Evolutionary conservation across 768 basidiomycete species (phyloP).

Genomic region (Udeniomyces megalosporus): DNA sequence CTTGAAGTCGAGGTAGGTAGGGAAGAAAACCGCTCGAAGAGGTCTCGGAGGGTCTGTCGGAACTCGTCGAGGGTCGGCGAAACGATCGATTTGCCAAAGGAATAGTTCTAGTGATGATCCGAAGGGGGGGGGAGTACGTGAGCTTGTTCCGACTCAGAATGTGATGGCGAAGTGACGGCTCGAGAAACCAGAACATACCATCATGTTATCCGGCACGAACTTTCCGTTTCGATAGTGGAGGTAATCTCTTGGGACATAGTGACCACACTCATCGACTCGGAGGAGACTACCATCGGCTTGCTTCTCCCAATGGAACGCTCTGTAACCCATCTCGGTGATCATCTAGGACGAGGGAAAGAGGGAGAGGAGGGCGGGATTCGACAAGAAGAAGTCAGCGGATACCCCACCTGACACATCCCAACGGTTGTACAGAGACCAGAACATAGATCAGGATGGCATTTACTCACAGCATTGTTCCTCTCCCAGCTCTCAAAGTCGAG

Average conservation of each 20-base stretch:
- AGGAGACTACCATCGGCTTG: neutral
- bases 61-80: constrained; percentile 30
- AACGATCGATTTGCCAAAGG: constrained; percentile 47
- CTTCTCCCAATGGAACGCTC: constrained; percentile 38
- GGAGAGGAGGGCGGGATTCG: neutral
- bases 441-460: neutral
- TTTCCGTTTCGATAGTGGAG: constrained; percentile 41
- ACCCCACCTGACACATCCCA: too few species aligned
- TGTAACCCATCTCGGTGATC: constrained; percentile 74
- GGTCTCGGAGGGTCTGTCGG: neutral
- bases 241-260: constrained; percentile 39
- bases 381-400: neutral
- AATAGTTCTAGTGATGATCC: constrained; percentile 38
- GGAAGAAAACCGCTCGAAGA: neutral
- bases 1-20: neutral
- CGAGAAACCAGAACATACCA: constrained; percentile 33
- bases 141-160: neutral
- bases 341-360: constrained; percentile 26
- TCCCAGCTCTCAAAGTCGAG: constrained; percentile 49
- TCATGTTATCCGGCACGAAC: constrained; percentile 48
- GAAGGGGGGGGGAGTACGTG: neutral
- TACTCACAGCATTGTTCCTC: constrained; percentile 37
- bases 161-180: neutral
- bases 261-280: too few species aligned
- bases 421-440: neutral